A percentile compares a stretch with the other conserved stretches of the same genome.
phyloP scores from a whole-genome alignment of 176 grass and related monocot species.

The Bothriochloa decipiens region DNA sequence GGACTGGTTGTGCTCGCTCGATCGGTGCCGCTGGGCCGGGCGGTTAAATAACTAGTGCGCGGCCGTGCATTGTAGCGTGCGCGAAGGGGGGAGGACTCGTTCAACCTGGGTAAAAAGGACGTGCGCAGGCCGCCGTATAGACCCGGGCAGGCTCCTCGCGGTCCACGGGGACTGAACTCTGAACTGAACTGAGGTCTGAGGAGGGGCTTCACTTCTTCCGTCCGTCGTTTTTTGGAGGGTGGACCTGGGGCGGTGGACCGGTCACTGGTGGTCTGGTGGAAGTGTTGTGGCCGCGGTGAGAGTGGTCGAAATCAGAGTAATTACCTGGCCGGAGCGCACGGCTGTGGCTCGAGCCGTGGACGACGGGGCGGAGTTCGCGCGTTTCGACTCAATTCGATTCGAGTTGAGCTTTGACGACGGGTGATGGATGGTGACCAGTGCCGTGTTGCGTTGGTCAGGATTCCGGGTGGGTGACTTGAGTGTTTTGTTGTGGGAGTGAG shows the following conservation, averaged over 20 bases:
- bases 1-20: background rate
- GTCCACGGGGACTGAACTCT: background rate
- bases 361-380: background rate
- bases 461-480: background rate
- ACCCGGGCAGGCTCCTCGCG: background rate
- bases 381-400: too few relatives aligned
- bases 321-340: background rate
- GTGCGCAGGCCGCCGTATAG: background rate
- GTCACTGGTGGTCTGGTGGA: background rate
- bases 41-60: background rate
- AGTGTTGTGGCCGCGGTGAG: background rate
- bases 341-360: constrained; percentile 1
- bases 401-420: background rate
- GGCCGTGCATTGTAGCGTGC: background rate
- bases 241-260: background rate
- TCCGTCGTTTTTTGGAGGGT: background rate
- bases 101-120: constrained; percentile 3
- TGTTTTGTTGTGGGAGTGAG: background rate
- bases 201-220: too few relatives aligned
- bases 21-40: background rate
- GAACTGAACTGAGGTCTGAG: too few relatives aligned
- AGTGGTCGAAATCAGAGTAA: background rate
- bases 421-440: background rate
- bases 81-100: background rate
- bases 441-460: background rate